phyloP scores from a whole-genome alignment of 2,329 filamentous ascomycete genomes.

The Cercospora beticola region DNA sequence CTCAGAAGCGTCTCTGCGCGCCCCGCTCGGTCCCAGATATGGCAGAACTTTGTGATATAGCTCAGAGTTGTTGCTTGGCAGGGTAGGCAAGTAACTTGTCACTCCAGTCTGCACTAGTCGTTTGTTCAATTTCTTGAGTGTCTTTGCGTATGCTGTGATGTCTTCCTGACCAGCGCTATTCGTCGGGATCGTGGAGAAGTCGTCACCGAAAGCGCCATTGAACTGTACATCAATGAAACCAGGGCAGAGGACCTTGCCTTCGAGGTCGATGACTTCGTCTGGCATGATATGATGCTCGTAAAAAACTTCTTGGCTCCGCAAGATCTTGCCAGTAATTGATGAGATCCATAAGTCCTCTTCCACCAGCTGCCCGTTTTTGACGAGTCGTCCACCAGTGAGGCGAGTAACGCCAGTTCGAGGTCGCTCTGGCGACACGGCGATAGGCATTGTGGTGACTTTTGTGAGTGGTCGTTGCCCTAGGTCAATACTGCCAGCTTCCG shows the following conservation, averaged over 20 bases:
- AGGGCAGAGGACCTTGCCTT: constrained; percentile 78
- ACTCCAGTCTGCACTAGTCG: constrained; percentile 75
- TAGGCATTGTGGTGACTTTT: constrained; percentile 39
- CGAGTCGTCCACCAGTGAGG: constrained; percentile 69
- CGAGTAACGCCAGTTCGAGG: constrained; percentile 58
- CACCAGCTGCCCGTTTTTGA: constrained; percentile 67
- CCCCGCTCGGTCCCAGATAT: constrained; percentile 71
- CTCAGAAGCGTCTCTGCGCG: constrained; percentile 58
- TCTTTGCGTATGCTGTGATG: constrained; percentile 67
- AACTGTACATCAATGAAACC: constrained; percentile 90
- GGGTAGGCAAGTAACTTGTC: constrained; percentile 81
- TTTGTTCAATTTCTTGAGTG: constrained; percentile 69
- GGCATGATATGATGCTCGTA: constrained; percentile 69
- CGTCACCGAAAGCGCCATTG: constrained; percentile 89
- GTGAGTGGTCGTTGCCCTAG: not conserved
- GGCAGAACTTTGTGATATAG: constrained; percentile 81
- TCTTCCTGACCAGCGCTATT: constrained; percentile 22
- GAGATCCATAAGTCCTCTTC: constrained; percentile 86
- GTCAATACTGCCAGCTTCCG: not conserved
- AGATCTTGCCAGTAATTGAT: constrained; percentile 75
- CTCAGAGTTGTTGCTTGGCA: constrained; percentile 76
- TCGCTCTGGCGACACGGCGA: constrained; percentile 41
- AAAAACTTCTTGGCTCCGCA: constrained; percentile 65
- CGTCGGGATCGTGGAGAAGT: constrained; percentile 74
- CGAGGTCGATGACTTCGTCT: constrained; percentile 73